phyloP scores from a whole-genome alignment of 345 rosid genomes.

The Populus pruinosa region DNA sequence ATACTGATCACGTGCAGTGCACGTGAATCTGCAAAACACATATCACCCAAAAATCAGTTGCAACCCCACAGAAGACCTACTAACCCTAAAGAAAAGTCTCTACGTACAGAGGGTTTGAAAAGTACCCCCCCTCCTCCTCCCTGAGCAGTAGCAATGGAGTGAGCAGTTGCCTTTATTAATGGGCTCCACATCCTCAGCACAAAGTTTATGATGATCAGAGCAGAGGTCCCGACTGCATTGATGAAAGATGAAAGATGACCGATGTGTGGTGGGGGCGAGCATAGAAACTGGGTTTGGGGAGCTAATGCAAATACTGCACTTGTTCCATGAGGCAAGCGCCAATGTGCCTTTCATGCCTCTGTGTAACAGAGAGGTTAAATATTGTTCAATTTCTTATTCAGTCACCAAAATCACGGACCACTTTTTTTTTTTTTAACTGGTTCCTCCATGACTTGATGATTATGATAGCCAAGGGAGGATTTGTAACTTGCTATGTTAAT shows the following conservation, averaged over 20 bases:
- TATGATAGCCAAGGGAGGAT: neutral
- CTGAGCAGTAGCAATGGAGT: neutral
- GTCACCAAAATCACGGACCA: neutral
- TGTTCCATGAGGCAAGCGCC: slow-evolving; percentile 9
- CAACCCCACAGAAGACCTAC: slow-evolving; percentile 7
- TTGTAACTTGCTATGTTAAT: neutral
- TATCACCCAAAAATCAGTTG: neutral
- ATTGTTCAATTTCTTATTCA: neutral
- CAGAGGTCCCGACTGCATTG: neutral
- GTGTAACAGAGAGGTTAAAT: neutral
- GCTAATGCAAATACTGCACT: slow-evolving; percentile 17
- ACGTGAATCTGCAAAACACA: slow-evolving; percentile 21
- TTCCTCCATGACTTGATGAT: too few species aligned
- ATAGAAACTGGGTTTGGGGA: slow-evolving; percentile 13
- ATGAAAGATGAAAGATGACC: neutral
- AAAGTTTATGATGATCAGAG: neutral
- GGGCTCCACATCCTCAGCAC: slow-evolving; percentile 7
- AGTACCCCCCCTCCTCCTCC: neutral
- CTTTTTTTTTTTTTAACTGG: too few species aligned
- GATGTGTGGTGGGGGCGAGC: neutral
- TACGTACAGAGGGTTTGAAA: slow-evolving; percentile 21
- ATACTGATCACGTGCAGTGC: slow-evolving; percentile 16
- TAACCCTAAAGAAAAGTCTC: slow-evolving; percentile 7
- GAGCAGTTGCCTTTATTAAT: slow-evolving; percentile 16
- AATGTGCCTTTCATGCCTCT: neutral